phyloP scores from a whole-genome alignment of 2,329 filamentous ascomycete species.

The Gyromitra esculenta region DNA sequence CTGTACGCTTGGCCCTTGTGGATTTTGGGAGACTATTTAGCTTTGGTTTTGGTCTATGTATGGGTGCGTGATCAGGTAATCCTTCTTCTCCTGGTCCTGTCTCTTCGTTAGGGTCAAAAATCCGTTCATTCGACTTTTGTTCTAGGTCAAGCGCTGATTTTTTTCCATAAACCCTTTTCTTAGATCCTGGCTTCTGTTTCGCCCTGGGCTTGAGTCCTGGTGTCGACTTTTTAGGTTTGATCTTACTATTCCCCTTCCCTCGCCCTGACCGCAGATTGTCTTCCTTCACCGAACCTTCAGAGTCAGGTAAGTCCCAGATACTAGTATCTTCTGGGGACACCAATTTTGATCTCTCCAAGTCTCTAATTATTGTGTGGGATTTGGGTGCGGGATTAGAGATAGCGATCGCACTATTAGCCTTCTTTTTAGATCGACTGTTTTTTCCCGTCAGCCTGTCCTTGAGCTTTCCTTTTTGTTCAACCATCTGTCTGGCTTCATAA shows the following conservation, averaged over 20 bases:
- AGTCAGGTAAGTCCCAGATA: constrained; percentile 45
- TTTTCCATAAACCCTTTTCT: constrained; percentile 23
- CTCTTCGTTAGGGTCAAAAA: constrained; percentile 26
- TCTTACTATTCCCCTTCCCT: constrained; percentile 5
- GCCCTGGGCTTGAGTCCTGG: not conserved
- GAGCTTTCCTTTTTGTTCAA: constrained; percentile 11
- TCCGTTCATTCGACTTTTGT: constrained; percentile 9
- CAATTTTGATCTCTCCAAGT: not conserved
- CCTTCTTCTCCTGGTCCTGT: not conserved
- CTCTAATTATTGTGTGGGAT: no score
- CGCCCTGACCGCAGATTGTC: not conserved
- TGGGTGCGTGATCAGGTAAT: not conserved
- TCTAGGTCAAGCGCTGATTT: constrained; percentile 10
- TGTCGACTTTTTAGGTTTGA: not conserved
- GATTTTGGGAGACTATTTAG: constrained; percentile 1
- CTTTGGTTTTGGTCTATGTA: not conserved
- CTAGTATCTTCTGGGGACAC: constrained; percentile 38
- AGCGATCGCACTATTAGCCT: not conserved
- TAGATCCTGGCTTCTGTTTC: constrained; percentile 9
- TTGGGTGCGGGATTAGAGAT: not conserved
- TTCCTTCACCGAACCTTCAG: constrained; percentile 17
- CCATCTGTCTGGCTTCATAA: constrained; percentile 10
- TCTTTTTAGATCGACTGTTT: not conserved
- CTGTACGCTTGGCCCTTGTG: not conserved
- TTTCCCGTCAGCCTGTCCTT: constrained; percentile 7